Evolutionary conservation across 2,329 filamentous ascomycete species (phyloP), one percentile per base, ranked within the genome.

Genomic region (Hypoxylon sp.): DNA sequence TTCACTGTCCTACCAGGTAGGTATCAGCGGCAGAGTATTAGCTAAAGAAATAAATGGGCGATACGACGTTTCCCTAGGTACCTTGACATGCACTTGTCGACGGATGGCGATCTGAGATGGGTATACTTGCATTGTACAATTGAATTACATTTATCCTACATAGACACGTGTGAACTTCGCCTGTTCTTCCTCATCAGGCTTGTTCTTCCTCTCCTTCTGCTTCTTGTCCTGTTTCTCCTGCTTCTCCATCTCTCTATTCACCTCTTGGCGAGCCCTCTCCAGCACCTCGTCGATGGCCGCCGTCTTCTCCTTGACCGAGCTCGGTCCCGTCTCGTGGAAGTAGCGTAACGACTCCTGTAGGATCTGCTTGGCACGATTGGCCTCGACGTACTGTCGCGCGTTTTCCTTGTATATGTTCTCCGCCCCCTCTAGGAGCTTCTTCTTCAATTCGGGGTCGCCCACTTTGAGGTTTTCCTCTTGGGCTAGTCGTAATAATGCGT

Each of bases 361-460:
- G 5, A 73, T 48, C 48, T 69, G 24, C 2, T 42, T 46, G 9
- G 71, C 72, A 28, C 70, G 69, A 45, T 57, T 61, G 28, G 7
- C 36, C 20, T 38, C 3, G 46, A 55, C 11, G 45, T 46, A 4
- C 7, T 26, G 60, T 16, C 8, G 2, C 30, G 20, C 5, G 4
- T 20, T n/a, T 36, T 40, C 42, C 12, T 73, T 74, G 40, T 76
- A 73, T 3, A 77, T 50, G 24, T 67, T 62, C 52, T 77, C 72
- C 12, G 81, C 76, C 56, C 80, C 74, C 44, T 77, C 70, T 48
- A 73, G 70, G n/a, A 83, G 67, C 61, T 77, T 70, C 16, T 50
- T 53, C 7, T 36, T 64, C 52, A 40, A 48, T 24, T 40, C 59
- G 22, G 49, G 36, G 55, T 70, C 64, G 1, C 32, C 16, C 0